phyloP scores from a whole-genome alignment of 208 protist genomes.

The Leptomonas seymouri region DNA sequence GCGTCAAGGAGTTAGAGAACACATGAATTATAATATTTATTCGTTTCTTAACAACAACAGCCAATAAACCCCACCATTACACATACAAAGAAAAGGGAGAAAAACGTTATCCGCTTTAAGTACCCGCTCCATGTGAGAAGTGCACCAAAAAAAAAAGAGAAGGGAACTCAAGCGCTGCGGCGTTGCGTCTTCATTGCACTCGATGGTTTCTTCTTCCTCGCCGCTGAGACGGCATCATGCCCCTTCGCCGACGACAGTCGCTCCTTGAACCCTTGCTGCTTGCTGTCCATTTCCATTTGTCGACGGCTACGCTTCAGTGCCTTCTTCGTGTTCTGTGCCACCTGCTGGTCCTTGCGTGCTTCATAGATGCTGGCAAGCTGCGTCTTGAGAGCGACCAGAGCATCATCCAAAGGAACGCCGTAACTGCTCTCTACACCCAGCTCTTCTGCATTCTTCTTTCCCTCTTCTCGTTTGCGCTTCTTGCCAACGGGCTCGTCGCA shows the following conservation, averaged over 20 bases:
- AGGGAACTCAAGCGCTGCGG: neutral
- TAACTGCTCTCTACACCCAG: constrained; percentile 4
- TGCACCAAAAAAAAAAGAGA: too few species aligned
- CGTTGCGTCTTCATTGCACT: constrained; percentile 3
- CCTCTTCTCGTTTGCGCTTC: constrained; percentile 14
- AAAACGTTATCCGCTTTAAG: too few species aligned
- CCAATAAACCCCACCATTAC: too few species aligned
- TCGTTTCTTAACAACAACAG: too few species aligned
- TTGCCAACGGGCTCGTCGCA: constrained; percentile 12
- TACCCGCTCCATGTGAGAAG: too few species aligned
- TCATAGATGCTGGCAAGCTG: constrained; percentile 34
- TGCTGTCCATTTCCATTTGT: constrained; percentile 37
- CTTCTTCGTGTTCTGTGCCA: constrained; percentile 39
- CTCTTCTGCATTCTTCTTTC: neutral
- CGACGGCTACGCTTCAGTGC: constrained; percentile 42
- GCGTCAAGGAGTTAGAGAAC: too few species aligned
- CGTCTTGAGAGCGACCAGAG: constrained; percentile 39
- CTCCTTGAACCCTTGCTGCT: neutral
- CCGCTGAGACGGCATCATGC: neutral
- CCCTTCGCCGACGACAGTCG: constrained; percentile 6
- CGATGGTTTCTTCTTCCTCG: neutral
- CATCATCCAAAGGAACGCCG: constrained; percentile 31
- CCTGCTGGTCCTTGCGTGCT: constrained; percentile 32
- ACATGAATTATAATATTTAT: too few species aligned
- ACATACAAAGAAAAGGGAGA: too few species aligned